phyloP scores from a whole-genome alignment of 495 filamentous ascomycete species.

The Daldinia grandis region DNA sequence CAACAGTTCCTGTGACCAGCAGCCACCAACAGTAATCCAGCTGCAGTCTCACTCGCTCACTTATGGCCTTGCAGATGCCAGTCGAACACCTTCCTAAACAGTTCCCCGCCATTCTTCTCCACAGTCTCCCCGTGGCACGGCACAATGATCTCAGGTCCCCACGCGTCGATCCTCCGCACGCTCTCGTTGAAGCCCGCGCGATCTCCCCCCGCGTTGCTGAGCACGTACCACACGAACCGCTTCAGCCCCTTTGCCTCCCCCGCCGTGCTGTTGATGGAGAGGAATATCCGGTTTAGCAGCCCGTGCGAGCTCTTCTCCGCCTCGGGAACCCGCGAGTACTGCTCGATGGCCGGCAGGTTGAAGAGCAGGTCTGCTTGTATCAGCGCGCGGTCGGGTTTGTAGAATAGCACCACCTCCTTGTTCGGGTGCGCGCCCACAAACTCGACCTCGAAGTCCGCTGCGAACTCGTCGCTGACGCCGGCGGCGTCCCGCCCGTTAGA shows the following conservation, averaged over 20 bases:
- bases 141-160: constrained; percentile 89
- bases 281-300: constrained; percentile 69
- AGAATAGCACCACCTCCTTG: constrained; percentile 85
- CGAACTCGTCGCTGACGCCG: constrained; percentile 78
- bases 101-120: constrained; percentile 74
- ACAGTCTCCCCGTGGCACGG: constrained; percentile 96
- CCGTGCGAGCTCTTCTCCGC: constrained; percentile 64
- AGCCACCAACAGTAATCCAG: not conserved
- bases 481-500: constrained; percentile 41
- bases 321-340: constrained; percentile 71
- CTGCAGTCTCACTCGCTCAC: constrained; percentile 6
- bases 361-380: constrained; percentile 93
- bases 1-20: not conserved
- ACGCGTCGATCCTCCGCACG: constrained; percentile 71
- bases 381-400: constrained; percentile 81
- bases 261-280: constrained; percentile 64
- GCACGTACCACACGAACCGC: constrained; percentile 81
- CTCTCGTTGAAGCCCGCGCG: constrained; percentile 73
- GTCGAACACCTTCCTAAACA: constrained; percentile 83
- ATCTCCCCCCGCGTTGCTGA: constrained; percentile 64
- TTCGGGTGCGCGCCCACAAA: constrained; percentile 82
- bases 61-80: constrained; percentile 77
- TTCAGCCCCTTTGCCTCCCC: constrained; percentile 77
- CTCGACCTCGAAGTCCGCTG: constrained; percentile 84
- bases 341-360: constrained; percentile 87